Evolutionary conservation across 768 basidiomycete genomes (phyloP).

Genomic region (Leccinum boreale): DNA sequence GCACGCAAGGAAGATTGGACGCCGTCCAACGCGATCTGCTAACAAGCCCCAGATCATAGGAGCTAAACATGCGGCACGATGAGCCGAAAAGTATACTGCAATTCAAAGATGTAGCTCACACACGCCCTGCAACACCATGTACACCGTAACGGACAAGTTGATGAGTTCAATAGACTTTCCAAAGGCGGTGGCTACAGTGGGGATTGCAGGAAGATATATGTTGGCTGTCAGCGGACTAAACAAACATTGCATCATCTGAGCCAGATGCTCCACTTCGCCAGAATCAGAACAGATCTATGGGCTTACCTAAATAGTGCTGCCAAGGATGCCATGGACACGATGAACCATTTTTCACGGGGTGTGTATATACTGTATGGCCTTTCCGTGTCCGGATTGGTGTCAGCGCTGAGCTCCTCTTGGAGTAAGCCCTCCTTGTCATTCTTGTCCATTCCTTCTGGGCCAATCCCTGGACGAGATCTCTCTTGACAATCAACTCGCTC

Average conservation of each 20-base stretch:
- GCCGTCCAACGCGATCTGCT: constrained; percentile 62
- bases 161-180: constrained; percentile 66
- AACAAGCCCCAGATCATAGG: constrained; percentile 62
- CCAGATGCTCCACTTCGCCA: neutral
- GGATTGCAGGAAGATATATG: constrained; percentile 80
- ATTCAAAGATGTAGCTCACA: constrained; percentile 30
- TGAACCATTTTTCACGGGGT: constrained; percentile 60
- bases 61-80: constrained; percentile 31
- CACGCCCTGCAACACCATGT: constrained; percentile 50
- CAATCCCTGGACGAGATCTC: neutral
- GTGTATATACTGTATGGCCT: constrained; percentile 49
- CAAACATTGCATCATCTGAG: neutral
- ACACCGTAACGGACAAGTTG: constrained; percentile 70
- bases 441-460: neutral
- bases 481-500: constrained; percentile 4
- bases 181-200: constrained; percentile 56
- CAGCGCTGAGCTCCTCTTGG: neutral
- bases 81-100: neutral
- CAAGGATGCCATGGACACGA: constrained; percentile 57
- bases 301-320: constrained; percentile 62
- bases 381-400: constrained; percentile 1
- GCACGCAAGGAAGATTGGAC: constrained; percentile 62
- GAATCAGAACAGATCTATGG: neutral
- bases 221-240: constrained; percentile 67
- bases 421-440: neutral